A percentile compares a stretch with the other conserved stretches of the same genome.
phyloP scores from a whole-genome alignment of 441 rosid genomes.

The Populus hybrid region DNA sequence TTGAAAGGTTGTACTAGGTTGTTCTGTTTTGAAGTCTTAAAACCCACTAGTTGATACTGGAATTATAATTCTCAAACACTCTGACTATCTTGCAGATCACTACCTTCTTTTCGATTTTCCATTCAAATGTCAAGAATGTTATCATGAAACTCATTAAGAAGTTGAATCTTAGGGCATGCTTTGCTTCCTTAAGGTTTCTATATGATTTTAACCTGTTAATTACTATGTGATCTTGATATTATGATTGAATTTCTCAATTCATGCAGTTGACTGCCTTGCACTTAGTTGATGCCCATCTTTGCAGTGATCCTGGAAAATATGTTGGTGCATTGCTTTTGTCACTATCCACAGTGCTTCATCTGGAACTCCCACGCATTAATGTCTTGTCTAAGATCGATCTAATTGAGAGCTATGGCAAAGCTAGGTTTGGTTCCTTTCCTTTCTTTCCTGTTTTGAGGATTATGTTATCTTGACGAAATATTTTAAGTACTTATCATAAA shows the following conservation, averaged over 20 bases:
- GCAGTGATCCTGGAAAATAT: constrained; percentile 81
- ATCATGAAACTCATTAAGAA: constrained; percentile 70
- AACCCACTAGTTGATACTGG: neutral
- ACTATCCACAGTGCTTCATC: constrained; percentile 80
- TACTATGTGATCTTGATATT: constrained; percentile 1
- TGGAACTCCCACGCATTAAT: constrained; percentile 88
- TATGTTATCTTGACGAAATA: neutral
- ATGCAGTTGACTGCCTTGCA: constrained; percentile 85
- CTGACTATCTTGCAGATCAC: constrained; percentile 58
- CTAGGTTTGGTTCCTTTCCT: constrained; percentile 40
- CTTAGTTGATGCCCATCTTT: constrained; percentile 81
- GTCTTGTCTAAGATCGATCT: constrained; percentile 91
- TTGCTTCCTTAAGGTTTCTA: neutral
- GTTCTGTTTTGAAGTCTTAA: neutral
- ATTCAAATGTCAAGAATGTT: constrained; percentile 69
- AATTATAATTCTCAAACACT: too few relatives aligned
- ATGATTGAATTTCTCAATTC: constrained; percentile 18
- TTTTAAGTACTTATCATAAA: neutral
- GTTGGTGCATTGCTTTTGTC: constrained; percentile 79
- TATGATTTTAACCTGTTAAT: neutral
- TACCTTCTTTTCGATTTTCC: constrained; percentile 91
- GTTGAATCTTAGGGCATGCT: constrained; percentile 73
- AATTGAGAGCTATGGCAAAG: constrained; percentile 79
- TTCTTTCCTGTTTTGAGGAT: neutral
- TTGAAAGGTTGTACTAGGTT: constrained; percentile 47